Evolutionary conservation across 2,329 filamentous ascomycete genomes (phyloP).

Genomic region (Fusarium anguioides): DNA sequence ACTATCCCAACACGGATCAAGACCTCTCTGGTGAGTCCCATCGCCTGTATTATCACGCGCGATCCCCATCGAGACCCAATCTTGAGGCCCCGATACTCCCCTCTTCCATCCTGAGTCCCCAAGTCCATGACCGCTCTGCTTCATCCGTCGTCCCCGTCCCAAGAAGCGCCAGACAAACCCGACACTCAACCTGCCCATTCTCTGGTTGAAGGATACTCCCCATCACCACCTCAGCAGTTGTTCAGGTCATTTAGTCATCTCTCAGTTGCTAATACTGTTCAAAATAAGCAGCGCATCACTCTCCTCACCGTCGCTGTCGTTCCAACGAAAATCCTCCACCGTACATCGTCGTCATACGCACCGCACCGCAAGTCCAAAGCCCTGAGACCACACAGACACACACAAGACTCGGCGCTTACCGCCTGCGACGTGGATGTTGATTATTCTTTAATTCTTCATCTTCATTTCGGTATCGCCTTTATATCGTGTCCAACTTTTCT

Average conservation of each 20-base stretch:
- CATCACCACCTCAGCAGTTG: slow-evolving; percentile 22
- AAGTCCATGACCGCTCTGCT: slow-evolving; percentile 37
- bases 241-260: slow-evolving; percentile 1
- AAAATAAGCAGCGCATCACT: slow-evolving; percentile 13
- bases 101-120: slow-evolving; percentile 40
- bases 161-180: slow-evolving; percentile 40
- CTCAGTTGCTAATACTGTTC: slow-evolving; percentile 41
- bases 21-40: slow-evolving; percentile 54
- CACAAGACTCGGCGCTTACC: slow-evolving; percentile 50
- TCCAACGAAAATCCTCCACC: slow-evolving; percentile 36
- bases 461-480: slow-evolving; percentile 29
- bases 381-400: slow-evolving; percentile 41
- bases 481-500: slow-evolving; percentile 34
- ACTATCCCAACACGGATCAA: slow-evolving; percentile 48
- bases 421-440: slow-evolving; percentile 48
- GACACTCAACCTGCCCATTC: slow-evolving; percentile 26
- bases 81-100: slow-evolving; percentile 40
- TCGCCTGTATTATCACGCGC: slow-evolving; percentile 51
- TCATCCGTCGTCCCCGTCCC: slow-evolving; percentile 44
- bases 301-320: slow-evolving; percentile 24
- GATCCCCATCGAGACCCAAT: slow-evolving; percentile 49
- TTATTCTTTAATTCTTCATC: slow-evolving; percentile 43
- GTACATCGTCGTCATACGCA: slow-evolving; percentile 46
- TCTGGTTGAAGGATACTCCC: slow-evolving; percentile 17
- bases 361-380: slow-evolving; percentile 48